phyloP scores from a whole-genome alignment of 768 basidiomycete species.

The Pilatotrama ljubarskyi region DNA sequence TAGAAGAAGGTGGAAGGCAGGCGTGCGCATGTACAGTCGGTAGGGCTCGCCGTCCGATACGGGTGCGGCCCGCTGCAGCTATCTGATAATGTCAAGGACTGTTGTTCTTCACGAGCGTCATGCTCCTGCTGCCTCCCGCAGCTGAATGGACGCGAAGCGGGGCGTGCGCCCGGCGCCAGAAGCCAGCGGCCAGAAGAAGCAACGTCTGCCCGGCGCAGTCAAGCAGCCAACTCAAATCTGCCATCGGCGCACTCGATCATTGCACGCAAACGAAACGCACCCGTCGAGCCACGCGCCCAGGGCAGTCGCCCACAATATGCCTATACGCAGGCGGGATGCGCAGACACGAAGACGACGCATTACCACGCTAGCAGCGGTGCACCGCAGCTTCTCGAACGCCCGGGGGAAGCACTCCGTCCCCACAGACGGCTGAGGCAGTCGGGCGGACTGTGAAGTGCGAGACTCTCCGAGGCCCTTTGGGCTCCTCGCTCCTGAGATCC shows the following conservation, averaged over 20 bases:
- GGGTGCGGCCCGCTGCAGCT: not conserved
- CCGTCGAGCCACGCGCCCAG: conserved; percentile 7
- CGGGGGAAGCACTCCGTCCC: not conserved
- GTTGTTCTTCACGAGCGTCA: not conserved
- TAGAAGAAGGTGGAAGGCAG: not conserved
- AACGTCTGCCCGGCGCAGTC: not conserved
- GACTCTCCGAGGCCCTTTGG: not conserved
- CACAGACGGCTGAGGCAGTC: not conserved
- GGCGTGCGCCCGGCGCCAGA: not conserved
- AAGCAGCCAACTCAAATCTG: conserved; percentile 10
- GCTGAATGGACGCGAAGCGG: not conserved
- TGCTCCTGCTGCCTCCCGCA: not conserved
- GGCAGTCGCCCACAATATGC: conserved; percentile 7
- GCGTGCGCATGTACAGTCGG: conserved; percentile 1
- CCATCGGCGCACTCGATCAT: conserved; percentile 3
- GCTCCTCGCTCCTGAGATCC: not conserved
- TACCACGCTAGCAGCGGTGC: not conserved
- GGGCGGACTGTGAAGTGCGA: not conserved
- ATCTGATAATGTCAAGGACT: not conserved
- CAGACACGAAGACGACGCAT: not conserved
- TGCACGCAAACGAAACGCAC: not conserved
- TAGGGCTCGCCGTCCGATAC: not conserved
- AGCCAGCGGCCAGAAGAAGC: not conserved
- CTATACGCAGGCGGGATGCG: conserved; percentile 3
- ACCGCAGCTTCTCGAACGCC: not conserved